A percentile compares a stretch with the other conserved stretches of the same genome.
phyloP scores from a whole-genome alignment of 2,329 filamentous ascomycete species.

The Amesomyces nigricolor region DNA sequence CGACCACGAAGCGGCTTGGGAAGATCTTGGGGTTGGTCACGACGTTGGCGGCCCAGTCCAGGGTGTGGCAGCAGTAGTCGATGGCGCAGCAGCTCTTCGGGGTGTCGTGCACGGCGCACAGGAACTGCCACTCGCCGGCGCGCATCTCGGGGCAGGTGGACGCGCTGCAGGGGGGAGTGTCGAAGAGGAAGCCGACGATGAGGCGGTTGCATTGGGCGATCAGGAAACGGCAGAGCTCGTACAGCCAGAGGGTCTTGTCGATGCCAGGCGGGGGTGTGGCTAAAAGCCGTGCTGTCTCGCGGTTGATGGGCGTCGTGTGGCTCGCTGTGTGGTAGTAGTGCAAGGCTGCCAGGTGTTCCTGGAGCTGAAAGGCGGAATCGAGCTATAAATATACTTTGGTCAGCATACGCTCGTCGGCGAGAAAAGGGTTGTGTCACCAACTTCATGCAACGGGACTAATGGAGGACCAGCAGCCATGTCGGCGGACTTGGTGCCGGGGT shows the following conservation, averaged over 20 bases:
- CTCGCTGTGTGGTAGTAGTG: conserved; percentile 72
- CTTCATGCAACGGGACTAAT: conserved; percentile 77
- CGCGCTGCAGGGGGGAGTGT: conserved; percentile 81
- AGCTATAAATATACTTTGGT: conserved; percentile 52
- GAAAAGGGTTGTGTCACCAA: conserved; percentile 38
- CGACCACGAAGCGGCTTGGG: conserved; percentile 69
- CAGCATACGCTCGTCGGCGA: not conserved
- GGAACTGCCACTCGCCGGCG: conserved; percentile 97
- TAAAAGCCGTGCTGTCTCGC: conserved; percentile 67
- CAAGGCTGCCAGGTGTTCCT: conserved; percentile 91
- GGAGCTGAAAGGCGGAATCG: conserved; percentile 93
- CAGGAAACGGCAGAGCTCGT: conserved; percentile 94
- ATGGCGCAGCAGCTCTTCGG: conserved; percentile 97
- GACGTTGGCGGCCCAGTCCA: conserved; percentile 95
- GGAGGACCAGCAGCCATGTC: conserved; percentile 93
- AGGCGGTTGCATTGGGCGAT: conserved; percentile 91
- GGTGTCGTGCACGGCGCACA: conserved; percentile 94
- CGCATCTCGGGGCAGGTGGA: conserved; percentile 96
- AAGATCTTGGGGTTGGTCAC: conserved; percentile 94
- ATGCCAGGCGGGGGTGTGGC: conserved; percentile 75
- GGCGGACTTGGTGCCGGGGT: conserved; percentile 82
- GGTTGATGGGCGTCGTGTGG: conserved; percentile 66
- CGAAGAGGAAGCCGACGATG: conserved; percentile 87
- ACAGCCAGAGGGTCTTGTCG: conserved; percentile 88
- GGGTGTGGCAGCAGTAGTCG: conserved; percentile 97